Conservation (phyloP, 1,139 yeast species). For the Debaryomyces subglobosus region DNA sequence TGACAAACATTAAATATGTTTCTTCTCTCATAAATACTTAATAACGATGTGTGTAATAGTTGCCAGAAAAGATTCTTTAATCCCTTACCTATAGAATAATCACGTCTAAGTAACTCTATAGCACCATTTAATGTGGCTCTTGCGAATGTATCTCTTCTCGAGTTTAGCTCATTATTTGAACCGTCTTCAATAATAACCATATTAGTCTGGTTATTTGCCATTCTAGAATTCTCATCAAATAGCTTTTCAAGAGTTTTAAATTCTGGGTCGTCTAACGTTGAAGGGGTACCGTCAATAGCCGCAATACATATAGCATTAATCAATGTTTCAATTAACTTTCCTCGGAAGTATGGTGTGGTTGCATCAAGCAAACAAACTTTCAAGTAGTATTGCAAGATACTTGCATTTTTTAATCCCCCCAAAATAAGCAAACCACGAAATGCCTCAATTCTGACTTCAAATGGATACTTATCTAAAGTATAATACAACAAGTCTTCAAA, state of each 20-base stretch:
- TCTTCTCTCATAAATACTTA: constrained; percentile 64
- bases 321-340: constrained; percentile 52
- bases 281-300: constrained; percentile 66
- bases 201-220: constrained; percentile 24
- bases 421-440: constrained; percentile 68
- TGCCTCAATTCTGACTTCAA: constrained; percentile 66
- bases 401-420: constrained; percentile 75
- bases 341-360: constrained; percentile 51
- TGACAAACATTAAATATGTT: constrained; percentile 65
- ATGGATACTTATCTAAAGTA: constrained; percentile 52
- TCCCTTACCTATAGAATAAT: constrained; percentile 65
- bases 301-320: constrained; percentile 61
- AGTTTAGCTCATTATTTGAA: constrained; percentile 41
- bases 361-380: constrained; percentile 59
- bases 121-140: constrained; percentile 61
- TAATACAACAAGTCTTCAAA: constrained; percentile 54
- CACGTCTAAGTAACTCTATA: constrained; percentile 65
- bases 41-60: constrained; percentile 60
- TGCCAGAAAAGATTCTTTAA: constrained; percentile 68
- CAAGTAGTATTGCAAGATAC: constrained; percentile 64
- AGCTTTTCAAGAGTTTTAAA: constrained; percentile 42
- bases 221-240: constrained; percentile 19
- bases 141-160: constrained; percentile 48
- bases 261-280: constrained; percentile 61
- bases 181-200: constrained; percentile 58